phyloP scores from a whole-genome alignment of 2,329 filamentous ascomycete genomes.

The Alternaria sp. region DNA sequence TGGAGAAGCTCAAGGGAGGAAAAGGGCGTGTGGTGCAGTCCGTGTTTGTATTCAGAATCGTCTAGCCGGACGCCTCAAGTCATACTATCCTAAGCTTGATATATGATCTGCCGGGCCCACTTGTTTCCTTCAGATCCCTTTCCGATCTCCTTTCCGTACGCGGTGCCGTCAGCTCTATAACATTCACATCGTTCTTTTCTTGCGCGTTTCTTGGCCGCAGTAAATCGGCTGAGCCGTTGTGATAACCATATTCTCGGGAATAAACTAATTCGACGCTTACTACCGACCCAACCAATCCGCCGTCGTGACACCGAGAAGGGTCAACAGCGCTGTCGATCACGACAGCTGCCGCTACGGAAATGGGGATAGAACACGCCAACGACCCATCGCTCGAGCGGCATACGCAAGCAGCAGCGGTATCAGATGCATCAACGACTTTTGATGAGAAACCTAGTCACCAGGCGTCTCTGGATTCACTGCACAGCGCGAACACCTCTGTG shows the following conservation, averaged over 20 bases:
- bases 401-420: background rate
- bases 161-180: background rate
- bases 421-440: constrained; percentile 8
- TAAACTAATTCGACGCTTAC: background rate
- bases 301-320: background rate
- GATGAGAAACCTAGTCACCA: constrained; percentile 30
- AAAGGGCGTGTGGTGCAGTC: background rate
- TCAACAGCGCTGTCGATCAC: background rate
- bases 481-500: constrained; percentile 15
- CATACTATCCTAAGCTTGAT: background rate
- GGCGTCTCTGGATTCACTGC: constrained; percentile 23
- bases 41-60: background rate
- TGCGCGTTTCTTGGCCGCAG: background rate
- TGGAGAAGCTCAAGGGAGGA: background rate
- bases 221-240: background rate
- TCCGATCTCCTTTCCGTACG: background rate
- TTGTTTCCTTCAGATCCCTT: background rate
- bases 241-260: background rate
- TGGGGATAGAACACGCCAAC: constrained; percentile 4
- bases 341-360: background rate
- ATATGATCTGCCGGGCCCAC: background rate
- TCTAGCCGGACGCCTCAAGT: background rate
- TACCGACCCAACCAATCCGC: background rate
- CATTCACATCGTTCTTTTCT: background rate
- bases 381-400: background rate